These are phyloP conservation scores for Neofusicoccum parvum DNA, from an alignment of 2,329 filamentous ascomycete species.

Conservation along the genomic window DNA sequence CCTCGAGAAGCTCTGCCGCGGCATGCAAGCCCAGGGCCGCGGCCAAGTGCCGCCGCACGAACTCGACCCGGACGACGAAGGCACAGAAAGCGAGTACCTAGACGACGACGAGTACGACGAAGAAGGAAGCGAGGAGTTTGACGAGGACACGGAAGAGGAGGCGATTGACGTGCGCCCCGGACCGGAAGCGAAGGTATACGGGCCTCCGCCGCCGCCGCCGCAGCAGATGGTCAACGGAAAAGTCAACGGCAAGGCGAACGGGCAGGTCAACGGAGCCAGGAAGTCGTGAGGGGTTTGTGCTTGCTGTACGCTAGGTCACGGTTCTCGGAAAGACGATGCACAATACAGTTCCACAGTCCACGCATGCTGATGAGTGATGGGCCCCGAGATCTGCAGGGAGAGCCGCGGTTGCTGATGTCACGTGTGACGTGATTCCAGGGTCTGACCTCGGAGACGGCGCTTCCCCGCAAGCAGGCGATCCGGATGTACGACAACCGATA, in stretches of 20 bases:
- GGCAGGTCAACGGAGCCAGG: slow-evolving; percentile 40
- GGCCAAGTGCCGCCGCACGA: slow-evolving; percentile 61
- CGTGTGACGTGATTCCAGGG: slow-evolving; percentile 3
- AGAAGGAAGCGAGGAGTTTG: slow-evolving; percentile 54
- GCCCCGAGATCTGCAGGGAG: not conserved
- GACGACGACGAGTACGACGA: slow-evolving; percentile 47
- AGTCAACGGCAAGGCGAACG: slow-evolving; percentile 36
- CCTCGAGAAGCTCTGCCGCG: slow-evolving; percentile 89
- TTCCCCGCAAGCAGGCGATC: slow-evolving; percentile 16
- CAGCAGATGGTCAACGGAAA: slow-evolving; percentile 36
- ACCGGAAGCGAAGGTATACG: slow-evolving; percentile 29
- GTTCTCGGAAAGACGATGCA: slow-evolving; percentile 11
- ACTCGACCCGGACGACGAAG: slow-evolving; percentile 61
- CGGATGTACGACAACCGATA: slow-evolving; percentile 7
- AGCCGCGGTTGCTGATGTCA: slow-evolving; percentile 8
- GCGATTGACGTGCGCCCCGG: slow-evolving; percentile 38
- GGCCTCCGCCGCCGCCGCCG: slow-evolving; percentile 35
- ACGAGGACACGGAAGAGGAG: slow-evolving; percentile 61
- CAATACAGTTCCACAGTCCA: not conserved
- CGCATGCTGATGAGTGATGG: not conserved
- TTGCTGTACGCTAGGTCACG: slow-evolving; percentile 18
- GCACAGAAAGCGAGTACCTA: slow-evolving; percentile 46
- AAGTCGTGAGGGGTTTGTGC: slow-evolving; percentile 18
- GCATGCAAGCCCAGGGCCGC: slow-evolving; percentile 93
- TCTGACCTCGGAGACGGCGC: slow-evolving; percentile 5